Percentiles rank a stretch among this genome's conserved stretches.
Evolutionary conservation across 2,329 filamentous ascomycete species (phyloP).

Genomic region (Metarhizium sp.): DNA sequence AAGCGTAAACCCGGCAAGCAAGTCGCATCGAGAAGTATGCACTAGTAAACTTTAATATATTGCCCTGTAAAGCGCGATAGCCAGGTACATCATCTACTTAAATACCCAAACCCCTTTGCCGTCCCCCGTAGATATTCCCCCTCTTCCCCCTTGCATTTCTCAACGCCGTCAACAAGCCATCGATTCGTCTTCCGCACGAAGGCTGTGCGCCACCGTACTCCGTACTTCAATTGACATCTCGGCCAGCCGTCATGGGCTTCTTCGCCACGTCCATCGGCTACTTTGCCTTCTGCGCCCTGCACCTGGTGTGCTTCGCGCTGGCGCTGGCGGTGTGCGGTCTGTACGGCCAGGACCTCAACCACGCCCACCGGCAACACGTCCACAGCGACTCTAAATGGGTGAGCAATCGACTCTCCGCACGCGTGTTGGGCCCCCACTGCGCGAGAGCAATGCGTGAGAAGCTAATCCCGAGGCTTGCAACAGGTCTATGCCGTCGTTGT

Average conservation of each 20-base stretch:
- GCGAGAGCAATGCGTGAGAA: not conserved
- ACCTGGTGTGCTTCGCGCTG: slow-evolving; percentile 68
- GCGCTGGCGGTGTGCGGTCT: slow-evolving; percentile 70
- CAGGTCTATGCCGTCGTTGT: slow-evolving; percentile 65
- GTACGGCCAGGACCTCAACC: slow-evolving; percentile 60
- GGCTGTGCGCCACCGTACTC: too few relatives aligned
- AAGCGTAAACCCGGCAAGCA: too few relatives aligned
- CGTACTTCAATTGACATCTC: slow-evolving; percentile 7
- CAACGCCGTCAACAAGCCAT: not conserved
- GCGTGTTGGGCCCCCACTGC: not conserved
- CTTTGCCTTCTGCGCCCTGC: slow-evolving; percentile 50
- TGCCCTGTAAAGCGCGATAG: too few relatives aligned
- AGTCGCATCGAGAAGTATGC: too few relatives aligned
- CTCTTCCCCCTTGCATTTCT: not conserved
- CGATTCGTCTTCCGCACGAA: not conserved
- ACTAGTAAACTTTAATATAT: too few relatives aligned
- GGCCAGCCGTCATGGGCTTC: slow-evolving; percentile 31
- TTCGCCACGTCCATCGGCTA: slow-evolving; percentile 36
- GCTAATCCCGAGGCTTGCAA: slow-evolving; percentile 18
- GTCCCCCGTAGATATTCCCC: too few relatives aligned
- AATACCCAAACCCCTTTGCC: too few relatives aligned
- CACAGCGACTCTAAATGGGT: slow-evolving; percentile 63
- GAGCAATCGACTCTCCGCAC: slow-evolving; percentile 15
- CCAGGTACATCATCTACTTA: too few relatives aligned
- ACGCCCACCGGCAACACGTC: slow-evolving; percentile 36